Conservation (phyloP, 129 eudicot genomes). For the Rutidosis leptorrhynchoides region DNA sequence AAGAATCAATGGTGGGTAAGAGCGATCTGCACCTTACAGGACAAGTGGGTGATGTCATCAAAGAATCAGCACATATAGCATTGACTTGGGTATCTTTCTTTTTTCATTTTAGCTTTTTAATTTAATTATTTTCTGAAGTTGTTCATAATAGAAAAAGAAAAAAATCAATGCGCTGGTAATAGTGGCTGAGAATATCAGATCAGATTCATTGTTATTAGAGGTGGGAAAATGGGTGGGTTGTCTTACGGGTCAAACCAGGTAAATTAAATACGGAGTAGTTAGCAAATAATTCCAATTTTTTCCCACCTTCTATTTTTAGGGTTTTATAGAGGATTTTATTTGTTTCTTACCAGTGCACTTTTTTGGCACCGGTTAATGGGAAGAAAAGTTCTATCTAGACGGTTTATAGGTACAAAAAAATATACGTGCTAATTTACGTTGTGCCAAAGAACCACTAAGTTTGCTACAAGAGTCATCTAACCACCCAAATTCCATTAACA, state of each 20-base stretch:
- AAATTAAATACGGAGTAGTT: too few species aligned
- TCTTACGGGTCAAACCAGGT: conserved; percentile 1
- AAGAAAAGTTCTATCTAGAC: conserved; percentile 51
- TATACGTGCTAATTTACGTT: conserved; percentile 77
- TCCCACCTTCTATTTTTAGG: too few species aligned
- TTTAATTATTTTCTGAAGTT: not conserved
- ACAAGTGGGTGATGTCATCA: conserved; percentile 94
- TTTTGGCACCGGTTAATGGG: conserved; percentile 91
- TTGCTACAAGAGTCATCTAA: not conserved
- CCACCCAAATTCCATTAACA: not conserved
- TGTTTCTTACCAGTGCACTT: conserved; percentile 57
- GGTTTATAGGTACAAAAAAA: conserved; percentile 50
- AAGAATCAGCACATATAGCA: conserved; percentile 98
- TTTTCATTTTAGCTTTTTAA: not conserved
- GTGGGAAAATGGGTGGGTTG: not conserved
- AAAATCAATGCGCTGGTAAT: conserved; percentile 5
- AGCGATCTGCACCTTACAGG: conserved; percentile 98
- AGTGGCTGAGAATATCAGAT: too few species aligned
- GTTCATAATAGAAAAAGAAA: conserved; percentile 5
- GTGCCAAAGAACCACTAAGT: conserved; percentile 78
- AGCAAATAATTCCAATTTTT: too few species aligned
- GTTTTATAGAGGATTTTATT: not conserved
- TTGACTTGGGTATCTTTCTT: conserved; percentile 76
- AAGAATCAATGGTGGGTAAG: conserved; percentile 81
- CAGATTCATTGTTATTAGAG: conserved; percentile 8